A percentile compares a stretch with the other conserved stretches of the same genome.
These are phyloP conservation scores for Elaeis oleifera DNA, from an alignment of 202 grass and related monocot species.

Conservation along the genomic window DNA sequence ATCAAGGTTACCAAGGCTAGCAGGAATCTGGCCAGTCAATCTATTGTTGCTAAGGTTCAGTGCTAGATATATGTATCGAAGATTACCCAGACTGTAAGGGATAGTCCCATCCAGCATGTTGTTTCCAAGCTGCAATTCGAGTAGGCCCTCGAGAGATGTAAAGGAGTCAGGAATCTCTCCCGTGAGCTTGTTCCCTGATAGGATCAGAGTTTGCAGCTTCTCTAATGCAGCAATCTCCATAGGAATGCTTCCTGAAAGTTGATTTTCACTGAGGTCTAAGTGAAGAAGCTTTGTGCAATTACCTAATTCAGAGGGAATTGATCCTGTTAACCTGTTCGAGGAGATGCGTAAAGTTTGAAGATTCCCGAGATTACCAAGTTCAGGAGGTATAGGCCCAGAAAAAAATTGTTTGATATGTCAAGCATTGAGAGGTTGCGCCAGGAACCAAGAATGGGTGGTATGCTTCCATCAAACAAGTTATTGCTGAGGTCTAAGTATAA, in stretches of 20 bases:
- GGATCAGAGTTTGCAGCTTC: slow-evolving; percentile 36
- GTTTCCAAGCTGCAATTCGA: slow-evolving; percentile 51
- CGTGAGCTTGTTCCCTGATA: slow-evolving; percentile 29
- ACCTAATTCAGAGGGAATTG: slow-evolving; percentile 38
- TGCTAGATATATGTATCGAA: slow-evolving; percentile 46
- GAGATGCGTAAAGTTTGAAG: slow-evolving; percentile 33
- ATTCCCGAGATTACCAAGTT: slow-evolving; percentile 31
- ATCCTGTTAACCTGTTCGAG: slow-evolving; percentile 38
- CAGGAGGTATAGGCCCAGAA: slow-evolving; percentile 38
- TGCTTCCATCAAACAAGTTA: slow-evolving; percentile 41
- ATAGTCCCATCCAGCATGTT: slow-evolving; percentile 46
- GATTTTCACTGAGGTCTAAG: slow-evolving; percentile 44
- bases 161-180: slow-evolving; percentile 41
- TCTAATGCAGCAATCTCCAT: slow-evolving; percentile 28
- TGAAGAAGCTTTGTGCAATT: slow-evolving; percentile 20
- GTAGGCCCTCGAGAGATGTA: slow-evolving; percentile 30
- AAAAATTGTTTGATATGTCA: slow-evolving; percentile 40
- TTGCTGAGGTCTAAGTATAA: slow-evolving; percentile 48
- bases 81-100: slow-evolving; percentile 45
- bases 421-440: slow-evolving; percentile 53
- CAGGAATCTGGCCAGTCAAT: slow-evolving; percentile 40
- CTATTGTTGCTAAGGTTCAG: slow-evolving; percentile 50
- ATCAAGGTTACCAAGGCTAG: slow-evolving; percentile 42
- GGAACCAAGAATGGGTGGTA: slow-evolving; percentile 34
- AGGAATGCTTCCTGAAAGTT: slow-evolving; percentile 41